Evolutionary conservation across 2,329 filamentous ascomycete species (phyloP), one percentile per base, ranked within the genome.

Genomic region (Teratosphaeria gauchensis): DNA sequence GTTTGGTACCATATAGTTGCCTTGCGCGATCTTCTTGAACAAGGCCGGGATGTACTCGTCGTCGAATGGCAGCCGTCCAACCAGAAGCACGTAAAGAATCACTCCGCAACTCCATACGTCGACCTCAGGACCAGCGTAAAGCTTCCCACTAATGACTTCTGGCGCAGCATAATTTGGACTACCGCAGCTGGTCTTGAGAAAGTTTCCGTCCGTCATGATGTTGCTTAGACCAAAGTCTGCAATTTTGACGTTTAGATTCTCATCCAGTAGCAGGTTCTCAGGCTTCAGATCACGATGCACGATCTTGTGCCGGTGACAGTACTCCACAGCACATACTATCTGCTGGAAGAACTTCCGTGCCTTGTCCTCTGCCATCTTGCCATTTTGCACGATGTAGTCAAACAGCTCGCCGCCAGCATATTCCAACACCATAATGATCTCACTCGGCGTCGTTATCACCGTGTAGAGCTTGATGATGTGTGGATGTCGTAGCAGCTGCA

Each of bases 151-250:
- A 70, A 99, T 97, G 61, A 99, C 94, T 74, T 99, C 94, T 6
- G 94, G 94, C 0, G 94, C 94, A 12, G 94, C 94, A 74, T 99
- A 99, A 75, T 99, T 99, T 51, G 94, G 94, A 71, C 92, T 97
- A 56, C 94, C 94, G 69, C 94, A 99, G 72, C 92, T 97, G 1
- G 94, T 99, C 78, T 96, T 97, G 69, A 99, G 83, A 72, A 99
- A 99, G 73, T 99, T 99, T 30, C 94, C 94, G 72, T 99, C 94
- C 0, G 94, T 97, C 94, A 99, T 99, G 76, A 99, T 99, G 73
- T 99, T 99, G 78, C 92, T 97, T 59, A 99, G 80, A 59, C 94
- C 94, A 67, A 99, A 99, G 76, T 99, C 94, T 68, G 94, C 94
- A 77, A 99, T 99, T 79, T 99, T 99, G 76, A 99, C 92, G 69